Evolutionary conservation across 352 stramenopile species (phyloP).

Genomic region (Phytopythium ostracodes): DNA sequence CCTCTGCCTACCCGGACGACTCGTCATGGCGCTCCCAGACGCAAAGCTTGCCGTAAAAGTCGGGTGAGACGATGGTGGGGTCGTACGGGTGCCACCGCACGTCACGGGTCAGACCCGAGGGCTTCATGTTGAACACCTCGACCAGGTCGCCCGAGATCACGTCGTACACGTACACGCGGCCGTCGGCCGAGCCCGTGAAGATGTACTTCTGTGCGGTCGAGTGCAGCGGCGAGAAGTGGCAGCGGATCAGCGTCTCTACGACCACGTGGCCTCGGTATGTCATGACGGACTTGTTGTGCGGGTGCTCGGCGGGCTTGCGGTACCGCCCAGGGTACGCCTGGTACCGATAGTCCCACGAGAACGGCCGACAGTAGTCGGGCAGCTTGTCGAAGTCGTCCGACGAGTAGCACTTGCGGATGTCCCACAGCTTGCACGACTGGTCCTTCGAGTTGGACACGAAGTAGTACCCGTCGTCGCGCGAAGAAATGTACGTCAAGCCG

Average conservation of each 20-base stretch:
- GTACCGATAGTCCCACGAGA: slow-evolving; percentile 81
- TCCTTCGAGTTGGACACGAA: slow-evolving; percentile 89
- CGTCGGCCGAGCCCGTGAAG: slow-evolving; percentile 79
- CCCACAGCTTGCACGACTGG: slow-evolving; percentile 82
- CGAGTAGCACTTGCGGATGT: slow-evolving; percentile 74
- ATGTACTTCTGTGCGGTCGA: slow-evolving; percentile 86
- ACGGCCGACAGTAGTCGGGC: slow-evolving; percentile 42
- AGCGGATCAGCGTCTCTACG: slow-evolving; percentile 81
- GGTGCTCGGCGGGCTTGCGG: slow-evolving; percentile 50
- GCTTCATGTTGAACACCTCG: slow-evolving; percentile 77
- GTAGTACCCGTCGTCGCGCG: slow-evolving; percentile 82
- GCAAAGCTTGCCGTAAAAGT: slow-evolving; percentile 86
- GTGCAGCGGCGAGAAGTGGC: slow-evolving; percentile 83
- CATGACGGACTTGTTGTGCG: slow-evolving; percentile 74
- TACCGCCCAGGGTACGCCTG: slow-evolving; percentile 71
- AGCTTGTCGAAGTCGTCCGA: slow-evolving; percentile 39
- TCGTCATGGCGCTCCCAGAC: slow-evolving; percentile 60
- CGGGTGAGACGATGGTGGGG: slow-evolving; percentile 74
- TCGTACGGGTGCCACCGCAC: slow-evolving; percentile 84
- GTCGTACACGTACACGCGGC: slow-evolving; percentile 83
- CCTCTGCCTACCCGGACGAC: too few species aligned
- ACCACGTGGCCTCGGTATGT: slow-evolving; percentile 80
- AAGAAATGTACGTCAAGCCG: slow-evolving; percentile 76
- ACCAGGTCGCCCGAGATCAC: slow-evolving; percentile 63
- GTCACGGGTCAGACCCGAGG: slow-evolving; percentile 75